phyloP scores from a whole-genome alignment of 129 eudicot genomes.

The Oenanthe sinensis region DNA sequence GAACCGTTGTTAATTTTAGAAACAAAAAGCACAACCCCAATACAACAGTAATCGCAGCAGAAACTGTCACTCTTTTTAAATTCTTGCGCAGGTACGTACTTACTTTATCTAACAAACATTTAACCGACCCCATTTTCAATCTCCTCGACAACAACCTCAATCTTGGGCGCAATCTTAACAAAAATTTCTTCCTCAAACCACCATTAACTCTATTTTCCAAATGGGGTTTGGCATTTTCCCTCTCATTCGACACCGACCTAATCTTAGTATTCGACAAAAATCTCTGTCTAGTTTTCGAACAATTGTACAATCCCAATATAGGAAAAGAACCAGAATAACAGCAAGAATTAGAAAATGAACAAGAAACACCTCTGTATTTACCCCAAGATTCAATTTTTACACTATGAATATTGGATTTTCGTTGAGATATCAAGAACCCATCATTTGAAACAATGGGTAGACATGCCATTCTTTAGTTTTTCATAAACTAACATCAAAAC shows the following conservation, averaged over 20 bases:
- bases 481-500: conserved; percentile 15
- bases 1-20: conserved; percentile 32
- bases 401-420: conserved; percentile 26
- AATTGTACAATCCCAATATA: conserved; percentile 23
- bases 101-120: conserved; percentile 39
- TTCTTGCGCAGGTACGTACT: conserved; percentile 57
- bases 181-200: conserved; percentile 37
- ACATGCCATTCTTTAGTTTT: conserved; percentile 37
- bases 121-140: conserved; percentile 45
- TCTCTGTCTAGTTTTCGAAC: conserved; percentile 22
- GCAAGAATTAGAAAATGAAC: conserved; percentile 25
- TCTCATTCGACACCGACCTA: conserved; percentile 31
- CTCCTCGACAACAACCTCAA: conserved; percentile 43
- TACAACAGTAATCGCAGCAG: conserved; percentile 46
- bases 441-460: conserved; percentile 45
- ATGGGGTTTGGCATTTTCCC: conserved; percentile 24
- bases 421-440: conserved; percentile 31
- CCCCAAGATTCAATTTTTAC: conserved; percentile 28
- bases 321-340: conserved; percentile 28
- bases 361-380: conserved; percentile 26
- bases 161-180: conserved; percentile 70
- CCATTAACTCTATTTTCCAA: conserved; percentile 24
- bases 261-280: conserved; percentile 21
- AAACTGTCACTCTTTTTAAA: conserved; percentile 42
- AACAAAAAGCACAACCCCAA: conserved; percentile 77